Percentiles rank a stretch among this genome's conserved stretches.
phyloP scores from a whole-genome alignment of 768 basidiomycete genomes.

The Mycena olivaceomarginata region DNA sequence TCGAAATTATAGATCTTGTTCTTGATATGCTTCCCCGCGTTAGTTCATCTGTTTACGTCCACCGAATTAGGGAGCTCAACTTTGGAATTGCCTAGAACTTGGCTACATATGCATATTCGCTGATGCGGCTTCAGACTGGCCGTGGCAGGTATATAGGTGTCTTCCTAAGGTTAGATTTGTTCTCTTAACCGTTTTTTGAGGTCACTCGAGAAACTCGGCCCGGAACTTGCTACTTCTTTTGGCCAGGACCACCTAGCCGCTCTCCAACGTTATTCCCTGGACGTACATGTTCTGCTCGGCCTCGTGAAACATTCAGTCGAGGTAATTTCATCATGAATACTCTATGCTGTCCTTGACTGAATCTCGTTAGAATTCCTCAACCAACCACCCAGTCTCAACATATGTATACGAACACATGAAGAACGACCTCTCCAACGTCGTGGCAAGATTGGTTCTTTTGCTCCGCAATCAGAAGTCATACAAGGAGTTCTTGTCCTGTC shows the following conservation, averaged over 20 bases:
- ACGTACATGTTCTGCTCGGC: no score
- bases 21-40: neutral
- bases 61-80: neutral
- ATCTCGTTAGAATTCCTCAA: conserved; percentile 24
- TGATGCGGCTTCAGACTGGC: neutral
- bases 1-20: neutral
- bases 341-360: neutral
- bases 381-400: neutral
- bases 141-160: neutral
- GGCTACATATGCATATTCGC: neutral
- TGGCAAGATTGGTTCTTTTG: neutral
- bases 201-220: neutral
- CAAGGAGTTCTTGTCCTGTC: neutral
- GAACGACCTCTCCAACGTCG: neutral
- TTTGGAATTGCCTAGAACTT: conserved; percentile 1
- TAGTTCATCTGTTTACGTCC: neutral
- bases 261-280: no score
- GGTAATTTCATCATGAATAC: neutral
- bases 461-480: neutral
- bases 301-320: neutral
- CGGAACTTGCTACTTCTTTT: no score
- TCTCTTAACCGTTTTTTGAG: no score
- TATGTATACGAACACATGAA: neutral
- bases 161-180: no score
- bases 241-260: neutral